Percentiles rank a stretch among this genome's conserved stretches.
phyloP scores from a whole-genome alignment of 495 filamentous ascomycete genomes.

The Parathielavia appendiculata region DNA sequence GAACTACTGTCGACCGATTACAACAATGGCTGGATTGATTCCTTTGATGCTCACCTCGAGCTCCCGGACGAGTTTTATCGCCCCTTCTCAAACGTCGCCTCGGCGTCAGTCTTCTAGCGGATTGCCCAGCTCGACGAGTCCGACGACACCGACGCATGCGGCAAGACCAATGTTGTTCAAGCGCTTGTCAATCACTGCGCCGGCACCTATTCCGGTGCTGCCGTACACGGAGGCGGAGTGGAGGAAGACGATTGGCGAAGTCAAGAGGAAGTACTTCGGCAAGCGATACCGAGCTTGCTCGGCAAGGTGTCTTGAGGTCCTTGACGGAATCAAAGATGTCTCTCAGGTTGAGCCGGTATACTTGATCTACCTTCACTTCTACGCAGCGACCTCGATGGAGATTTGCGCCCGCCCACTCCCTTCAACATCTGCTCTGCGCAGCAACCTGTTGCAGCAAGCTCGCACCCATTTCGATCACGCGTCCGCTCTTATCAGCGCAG shows the following conservation, averaged over 20 bases:
- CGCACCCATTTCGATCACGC: conserved; percentile 45
- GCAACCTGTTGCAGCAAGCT: conserved; percentile 44
- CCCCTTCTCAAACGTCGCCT: conserved; percentile 4
- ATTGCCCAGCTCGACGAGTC: conserved; percentile 6
- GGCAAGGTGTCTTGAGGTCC: conserved; percentile 42
- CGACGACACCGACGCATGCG: conserved; percentile 5
- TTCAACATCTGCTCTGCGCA: conserved; percentile 38
- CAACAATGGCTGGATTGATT: conserved; percentile 23
- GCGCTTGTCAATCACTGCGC: conserved; percentile 21
- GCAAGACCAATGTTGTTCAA: conserved; percentile 12
- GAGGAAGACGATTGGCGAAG: conserved; percentile 40
- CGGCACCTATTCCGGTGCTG: conserved; percentile 21
- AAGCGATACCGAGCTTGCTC: conserved; percentile 45
- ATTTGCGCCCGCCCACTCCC: conserved; percentile 47
- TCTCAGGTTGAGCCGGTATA: conserved; percentile 43
- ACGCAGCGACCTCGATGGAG: conserved; percentile 49
- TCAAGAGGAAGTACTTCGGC: conserved; percentile 43
- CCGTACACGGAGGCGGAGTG: conserved; percentile 37
- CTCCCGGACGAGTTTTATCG: conserved; percentile 25
- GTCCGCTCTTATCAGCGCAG: conserved; percentile 36
- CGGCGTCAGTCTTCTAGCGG: conserved; percentile 9
- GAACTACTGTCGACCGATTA: conserved; percentile 10
- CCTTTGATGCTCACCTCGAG: conserved; percentile 32
- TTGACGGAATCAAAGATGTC: conserved; percentile 40
- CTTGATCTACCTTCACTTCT: conserved; percentile 51